phyloP scores from a whole-genome alignment of 2,329 filamentous ascomycete genomes.

The Byssoonygena ceratinophila region DNA sequence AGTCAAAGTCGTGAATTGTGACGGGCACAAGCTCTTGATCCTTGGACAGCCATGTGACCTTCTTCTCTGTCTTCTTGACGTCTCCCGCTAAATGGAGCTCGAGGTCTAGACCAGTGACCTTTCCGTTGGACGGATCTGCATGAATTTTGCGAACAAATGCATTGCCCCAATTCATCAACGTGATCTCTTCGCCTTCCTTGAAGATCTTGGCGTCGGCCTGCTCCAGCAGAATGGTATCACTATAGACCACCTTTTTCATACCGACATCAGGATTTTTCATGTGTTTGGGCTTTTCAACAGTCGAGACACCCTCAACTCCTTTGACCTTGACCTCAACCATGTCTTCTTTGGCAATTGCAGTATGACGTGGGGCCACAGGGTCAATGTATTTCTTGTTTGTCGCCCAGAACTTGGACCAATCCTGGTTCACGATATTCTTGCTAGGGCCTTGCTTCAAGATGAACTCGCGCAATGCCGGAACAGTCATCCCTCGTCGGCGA shows the following conservation, averaged over 20 bases:
- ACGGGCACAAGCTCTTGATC: conserved; percentile 69
- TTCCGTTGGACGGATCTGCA: conserved; percentile 38
- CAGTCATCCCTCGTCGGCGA: conserved; percentile 30
- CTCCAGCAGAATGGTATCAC: conserved; percentile 24
- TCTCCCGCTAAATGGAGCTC: conserved; percentile 89
- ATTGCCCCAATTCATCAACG: conserved; percentile 59
- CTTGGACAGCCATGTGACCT: conserved; percentile 82
- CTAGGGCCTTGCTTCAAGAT: conserved; percentile 34
- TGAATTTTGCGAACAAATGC: conserved; percentile 43
- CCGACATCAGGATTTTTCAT: conserved; percentile 26
- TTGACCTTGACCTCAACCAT: conserved; percentile 36
- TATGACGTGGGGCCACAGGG: conserved; percentile 36
- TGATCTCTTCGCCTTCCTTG: conserved; percentile 26
- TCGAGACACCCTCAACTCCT: conserved; percentile 43
- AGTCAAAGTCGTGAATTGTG: conserved; percentile 89
- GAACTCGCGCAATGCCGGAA: conserved; percentile 28
- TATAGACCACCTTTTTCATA: conserved; percentile 26
- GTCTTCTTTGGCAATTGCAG: conserved; percentile 22
- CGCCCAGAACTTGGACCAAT: conserved; percentile 35
- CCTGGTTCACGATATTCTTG: conserved; percentile 33
- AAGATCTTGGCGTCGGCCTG: conserved; percentile 27
- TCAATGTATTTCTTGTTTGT: conserved; percentile 67
- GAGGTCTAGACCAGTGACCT: conserved; percentile 61
- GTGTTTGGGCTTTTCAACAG: conserved; percentile 33
- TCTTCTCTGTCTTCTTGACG: conserved; percentile 92